Evolutionary conservation across 2,329 filamentous ascomycete genomes (phyloP), one percentile per base, ranked within the genome.

Genomic region (Grosmannia clavigera): DNA sequence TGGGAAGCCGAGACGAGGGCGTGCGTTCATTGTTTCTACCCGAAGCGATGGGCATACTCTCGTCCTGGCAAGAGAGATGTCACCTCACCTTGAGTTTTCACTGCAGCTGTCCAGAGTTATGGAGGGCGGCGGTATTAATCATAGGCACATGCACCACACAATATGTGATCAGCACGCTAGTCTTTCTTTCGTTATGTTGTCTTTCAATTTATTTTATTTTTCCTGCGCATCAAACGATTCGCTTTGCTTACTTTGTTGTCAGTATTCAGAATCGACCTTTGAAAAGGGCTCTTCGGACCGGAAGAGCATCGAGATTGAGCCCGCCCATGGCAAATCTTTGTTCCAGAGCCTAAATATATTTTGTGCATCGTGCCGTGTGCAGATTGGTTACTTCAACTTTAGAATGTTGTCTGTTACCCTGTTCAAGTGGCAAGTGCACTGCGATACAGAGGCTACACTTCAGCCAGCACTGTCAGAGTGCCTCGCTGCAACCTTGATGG

Each of bases 341-440:
- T 38, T 29, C 53, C 65, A 46, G 68, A 71, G 57, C 46, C 70
- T 79, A 9, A 70, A 71, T 33, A 65, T 80, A 4, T 74, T 70
- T 59, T 84, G 81, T 68, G 67, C 68, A 12, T 66, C 68, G 11
- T 84, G 81, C 67, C 65, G 66, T 6, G 62, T 68, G 7, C 75
- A 78, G 54, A 64, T 82, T 11, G 81, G 81, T 14, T 71, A 78
- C 46, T 75, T 74, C 66, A 77, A 76, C 60, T 66, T 73, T n/a
- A 68, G 74, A 19, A 72, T 73, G 25, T 68, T 69, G 0, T 79
- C 80, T 1, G 70, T 79, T 46, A 76, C 75, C 0, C 66, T 84
- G 35, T 81, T 81, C 69, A 84, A 84, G 71, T 84, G 81, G 81
- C 75, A 78, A 63, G 69, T 83, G 46, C 67, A 68, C n/a, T 75